Evolutionary conservation across 1,284 basidiomycete genomes (phyloP), one percentile per base, ranked within the genome.

Genomic region (Pseudozyma tsukubaensis): DNA sequence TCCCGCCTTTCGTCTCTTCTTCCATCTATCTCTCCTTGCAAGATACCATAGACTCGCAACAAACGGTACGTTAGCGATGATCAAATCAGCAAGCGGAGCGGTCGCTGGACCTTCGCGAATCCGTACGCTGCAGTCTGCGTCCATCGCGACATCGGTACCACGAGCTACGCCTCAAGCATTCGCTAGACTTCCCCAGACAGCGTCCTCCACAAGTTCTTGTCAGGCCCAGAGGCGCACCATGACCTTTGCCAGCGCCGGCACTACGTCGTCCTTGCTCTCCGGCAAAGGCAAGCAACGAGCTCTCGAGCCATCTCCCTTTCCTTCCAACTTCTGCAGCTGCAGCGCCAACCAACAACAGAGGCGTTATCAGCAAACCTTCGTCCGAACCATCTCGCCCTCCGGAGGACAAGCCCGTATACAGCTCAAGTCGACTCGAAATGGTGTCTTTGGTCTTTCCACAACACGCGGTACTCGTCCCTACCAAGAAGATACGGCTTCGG

Each of bases 401-500:
- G 69, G 73, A 37, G 66, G 56, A 4, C 66, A 65, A 43, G 70
- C 59, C 2, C 65, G 74, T 21, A 64, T 76, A 35, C 70, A 69
- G 32, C 70, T 76, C 59, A 70, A 66, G 13, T 50, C 66, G 14
- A 65, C 59, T 18, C 62, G 67, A 43, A 70, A 59, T 16, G 72
- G 72, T 35, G 76, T 79, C 37, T 79, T 72, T 48, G 77, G 77
- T 4, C 58, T 75, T 8, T 64, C 69, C 12, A 77, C 77, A 0
- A 67, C 76, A 10, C 72, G 83, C 18, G 83, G 83, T 11, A 73
- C 74, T 5, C 77, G 83, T 0, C 63, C 77, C 2, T 73, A 74
- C 37, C 82, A 84, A 45, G 81, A 84, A 58, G 82, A 84, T 42
- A 78, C 82, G 29, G 71, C 65, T 11, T 75, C 74, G 1, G 77